phyloP scores from a whole-genome alignment of 2,329 filamentous ascomycete species.

The Lecanicillium sp. region DNA sequence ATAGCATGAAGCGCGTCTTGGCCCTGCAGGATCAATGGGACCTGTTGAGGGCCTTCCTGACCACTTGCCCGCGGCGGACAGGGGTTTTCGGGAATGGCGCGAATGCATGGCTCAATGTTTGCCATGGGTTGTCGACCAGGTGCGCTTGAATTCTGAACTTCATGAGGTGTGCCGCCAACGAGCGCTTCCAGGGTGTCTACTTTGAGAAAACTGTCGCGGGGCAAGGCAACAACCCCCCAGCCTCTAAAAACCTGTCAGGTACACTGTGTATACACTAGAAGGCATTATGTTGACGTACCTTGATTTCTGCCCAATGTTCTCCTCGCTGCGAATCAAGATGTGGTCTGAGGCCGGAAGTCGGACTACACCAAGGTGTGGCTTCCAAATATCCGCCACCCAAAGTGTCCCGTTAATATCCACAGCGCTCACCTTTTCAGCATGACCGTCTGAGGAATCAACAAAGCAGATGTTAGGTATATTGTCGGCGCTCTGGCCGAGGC shows the following conservation, averaged over 20 bases:
- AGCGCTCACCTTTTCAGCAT: conserved; percentile 41
- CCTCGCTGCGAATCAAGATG: conserved; percentile 18
- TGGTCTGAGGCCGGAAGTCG: conserved; percentile 15
- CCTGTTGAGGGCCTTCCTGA: neutral
- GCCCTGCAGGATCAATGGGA: neutral
- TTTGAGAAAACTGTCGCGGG: conserved; percentile 32
- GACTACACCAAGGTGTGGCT: conserved; percentile 17
- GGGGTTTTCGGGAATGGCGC: conserved; percentile 20
- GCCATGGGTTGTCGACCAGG: conserved; percentile 14
- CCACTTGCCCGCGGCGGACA: conserved; percentile 9
- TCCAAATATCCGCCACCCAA: conserved; percentile 48
- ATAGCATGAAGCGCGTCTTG: conserved; percentile 4
- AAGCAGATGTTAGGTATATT: conserved; percentile 50
- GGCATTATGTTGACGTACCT: conserved; percentile 10
- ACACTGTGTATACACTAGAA: neutral
- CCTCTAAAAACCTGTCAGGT: conserved; percentile 22
- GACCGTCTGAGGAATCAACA: conserved; percentile 33
- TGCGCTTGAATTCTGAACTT: conserved; percentile 11
- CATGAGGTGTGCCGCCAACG: conserved; percentile 19
- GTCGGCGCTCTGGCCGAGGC: conserved; percentile 26
- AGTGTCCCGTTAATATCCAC: conserved; percentile 40
- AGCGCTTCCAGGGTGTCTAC: conserved; percentile 25
- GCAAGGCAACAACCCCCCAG: conserved; percentile 42
- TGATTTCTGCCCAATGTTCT: conserved; percentile 19
- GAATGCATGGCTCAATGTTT: conserved; percentile 18